phyloP scores from a whole-genome alignment of 2,329 filamentous ascomycete genomes.

The Fusarium acutatum region DNA sequence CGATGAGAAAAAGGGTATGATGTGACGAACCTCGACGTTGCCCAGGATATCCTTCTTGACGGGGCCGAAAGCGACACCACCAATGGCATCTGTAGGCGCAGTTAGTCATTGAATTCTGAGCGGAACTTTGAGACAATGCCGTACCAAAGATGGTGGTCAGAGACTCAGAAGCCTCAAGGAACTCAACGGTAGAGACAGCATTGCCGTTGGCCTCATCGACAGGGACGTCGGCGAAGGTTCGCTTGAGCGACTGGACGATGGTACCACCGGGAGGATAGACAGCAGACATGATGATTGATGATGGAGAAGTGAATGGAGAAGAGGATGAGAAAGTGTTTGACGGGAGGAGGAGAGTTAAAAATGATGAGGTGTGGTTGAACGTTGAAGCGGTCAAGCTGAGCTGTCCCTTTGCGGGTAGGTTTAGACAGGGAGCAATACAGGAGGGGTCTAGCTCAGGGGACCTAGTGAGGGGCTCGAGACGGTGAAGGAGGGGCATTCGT shows the following conservation, averaged over 20 bases:
- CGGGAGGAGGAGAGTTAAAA: constrained; percentile 22
- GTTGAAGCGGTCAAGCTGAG: constrained; percentile 42
- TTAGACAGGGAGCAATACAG: constrained; percentile 22
- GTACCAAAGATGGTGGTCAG: constrained; percentile 87
- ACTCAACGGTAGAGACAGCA: constrained; percentile 83
- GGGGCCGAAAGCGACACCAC: constrained; percentile 80
- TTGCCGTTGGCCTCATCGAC: constrained; percentile 77
- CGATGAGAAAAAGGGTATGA: not conserved
- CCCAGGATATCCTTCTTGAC: constrained; percentile 92
- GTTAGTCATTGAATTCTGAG: constrained; percentile 9
- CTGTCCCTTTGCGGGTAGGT: constrained; percentile 35
- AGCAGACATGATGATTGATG: constrained; percentile 58
- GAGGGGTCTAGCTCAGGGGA: constrained; percentile 36
- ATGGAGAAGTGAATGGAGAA: constrained; percentile 3
- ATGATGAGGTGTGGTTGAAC: constrained; percentile 29
- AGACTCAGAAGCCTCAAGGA: constrained; percentile 90
- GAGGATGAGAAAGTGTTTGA: constrained; percentile 8
- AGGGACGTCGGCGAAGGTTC: constrained; percentile 84
- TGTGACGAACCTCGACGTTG: constrained; percentile 80
- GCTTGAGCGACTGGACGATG: constrained; percentile 85
- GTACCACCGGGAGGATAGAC: constrained; percentile 72
- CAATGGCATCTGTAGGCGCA: constrained; percentile 63
- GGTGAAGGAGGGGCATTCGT: constrained; percentile 39
- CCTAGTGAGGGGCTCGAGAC: constrained; percentile 32
- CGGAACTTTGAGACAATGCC: not conserved